Evolutionary conservation across 2,329 filamentous ascomycete species (phyloP), one percentile per base, ranked within the genome.

Genomic region (Pseudopithomyces maydicus): DNA sequence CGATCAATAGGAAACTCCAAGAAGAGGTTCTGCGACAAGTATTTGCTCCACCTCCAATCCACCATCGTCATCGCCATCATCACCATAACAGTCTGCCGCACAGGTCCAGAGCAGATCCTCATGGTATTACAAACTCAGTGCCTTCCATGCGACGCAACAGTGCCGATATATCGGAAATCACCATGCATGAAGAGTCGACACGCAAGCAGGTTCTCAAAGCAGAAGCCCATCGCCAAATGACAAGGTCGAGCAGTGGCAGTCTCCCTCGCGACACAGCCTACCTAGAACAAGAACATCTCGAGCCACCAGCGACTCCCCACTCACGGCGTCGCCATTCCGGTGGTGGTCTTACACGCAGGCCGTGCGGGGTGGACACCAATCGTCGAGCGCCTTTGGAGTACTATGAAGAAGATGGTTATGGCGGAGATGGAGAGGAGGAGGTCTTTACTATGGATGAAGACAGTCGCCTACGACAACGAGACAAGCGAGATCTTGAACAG

Each of bases 1-100:
- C 90, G 20, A 90, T 97, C 56, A 98, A 98, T 72, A 90, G 90
- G 67, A 87, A 89, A 57, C 78, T 98, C 38, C 89, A 93, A 57
- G 94, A 96, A 72, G 91, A 96, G 74, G 92, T 97, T 0, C 89
- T 97, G 70, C 91, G 92, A 38, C 93, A 97, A 72, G 94, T 94
- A 0, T 97, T 97, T 69, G 81, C 92, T 42, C 91, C 92, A 57
- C 90, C 92, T 52, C 88, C 90, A 0, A 90, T 97, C 58, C 88
- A 91, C 66, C 91, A 93, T 66, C 88, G 90, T 59, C 88, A 92
- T 58, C 88, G 89, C 32, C 85, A 86, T 59, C 89, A 90, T 59
- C 89, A 90, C 19, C 81, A 83, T 17, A 83, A 90, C 53, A 83
- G 85, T 12, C 80, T 93, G 33, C 84, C 89, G 29, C 72, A 72